Evolutionary conservation across 179 eudicot genomes (phyloP).

Genomic region (Beta macrorhiza): DNA sequence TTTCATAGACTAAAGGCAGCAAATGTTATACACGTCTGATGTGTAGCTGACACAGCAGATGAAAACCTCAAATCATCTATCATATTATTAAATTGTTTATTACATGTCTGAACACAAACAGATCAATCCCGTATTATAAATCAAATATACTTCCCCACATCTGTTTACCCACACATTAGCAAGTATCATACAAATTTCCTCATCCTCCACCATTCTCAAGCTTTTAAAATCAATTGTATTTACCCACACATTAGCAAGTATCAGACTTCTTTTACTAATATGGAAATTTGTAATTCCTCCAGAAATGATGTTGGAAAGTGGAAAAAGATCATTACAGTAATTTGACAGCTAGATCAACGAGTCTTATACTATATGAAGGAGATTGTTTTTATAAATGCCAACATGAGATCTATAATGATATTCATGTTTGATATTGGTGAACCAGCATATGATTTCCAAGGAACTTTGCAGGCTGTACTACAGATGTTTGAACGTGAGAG

Average conservation of each 20-base stretch:
- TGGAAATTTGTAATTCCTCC: not conserved
- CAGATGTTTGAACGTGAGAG: not conserved
- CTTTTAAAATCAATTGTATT: not conserved
- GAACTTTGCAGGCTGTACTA: not conserved
- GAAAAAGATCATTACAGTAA: too few species aligned
- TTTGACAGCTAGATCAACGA: too few species aligned
- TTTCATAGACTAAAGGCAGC: not conserved
- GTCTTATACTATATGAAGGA: too few species aligned
- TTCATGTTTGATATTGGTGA: too few species aligned
- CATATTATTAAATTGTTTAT: not conserved
- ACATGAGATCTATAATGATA: too few species aligned
- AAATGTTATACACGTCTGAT: not conserved
- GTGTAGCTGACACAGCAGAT: not conserved
- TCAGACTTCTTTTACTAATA: not conserved
- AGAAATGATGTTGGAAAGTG: not conserved
- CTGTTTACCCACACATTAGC: too few species aligned
- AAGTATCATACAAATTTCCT: not conserved
- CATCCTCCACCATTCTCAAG: not conserved
- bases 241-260: not conserved
- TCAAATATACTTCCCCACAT: not conserved
- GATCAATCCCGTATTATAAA: not conserved
- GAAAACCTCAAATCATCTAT: not conserved
- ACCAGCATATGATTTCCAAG: not conserved
- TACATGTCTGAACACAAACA: not conserved
- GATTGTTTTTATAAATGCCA: too few species aligned